Conservation (phyloP, 2,329 filamentous ascomycete genomes). For the Fusarium austroafricanum region DNA sequence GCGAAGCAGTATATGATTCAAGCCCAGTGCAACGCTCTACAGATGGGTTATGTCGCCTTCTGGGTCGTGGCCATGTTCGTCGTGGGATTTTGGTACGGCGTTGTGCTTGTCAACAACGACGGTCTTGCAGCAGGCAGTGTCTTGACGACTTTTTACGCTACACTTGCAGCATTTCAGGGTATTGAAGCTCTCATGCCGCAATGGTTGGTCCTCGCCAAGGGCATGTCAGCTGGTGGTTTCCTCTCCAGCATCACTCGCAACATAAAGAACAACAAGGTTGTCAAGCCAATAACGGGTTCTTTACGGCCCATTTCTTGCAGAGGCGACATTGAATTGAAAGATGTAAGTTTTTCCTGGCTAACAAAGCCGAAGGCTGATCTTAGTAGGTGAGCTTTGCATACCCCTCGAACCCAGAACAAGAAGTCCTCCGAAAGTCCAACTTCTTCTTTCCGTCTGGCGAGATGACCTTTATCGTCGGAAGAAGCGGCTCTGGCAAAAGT, state of each 20-base stretch:
- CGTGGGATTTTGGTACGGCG: conserved; percentile 90
- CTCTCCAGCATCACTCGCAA: conserved; percentile 62
- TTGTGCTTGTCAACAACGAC: conserved; percentile 70
- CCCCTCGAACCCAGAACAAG: conserved; percentile 72
- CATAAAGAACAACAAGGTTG: neutral
- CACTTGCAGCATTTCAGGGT: conserved; percentile 79
- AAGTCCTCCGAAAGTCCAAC: conserved; percentile 69
- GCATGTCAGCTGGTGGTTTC: conserved; percentile 76
- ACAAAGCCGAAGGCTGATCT: neutral
- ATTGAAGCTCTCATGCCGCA: conserved; percentile 81
- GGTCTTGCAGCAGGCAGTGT: conserved; percentile 74
- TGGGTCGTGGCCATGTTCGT: conserved; percentile 85
- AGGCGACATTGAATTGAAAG: conserved; percentile 66
- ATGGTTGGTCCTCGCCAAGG: conserved; percentile 81
- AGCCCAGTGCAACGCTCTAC: conserved; percentile 74
- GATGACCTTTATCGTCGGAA: conserved; percentile 84
- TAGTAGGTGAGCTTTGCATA: conserved; percentile 83
- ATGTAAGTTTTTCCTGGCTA: neutral
- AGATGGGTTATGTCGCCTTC: conserved; percentile 79
- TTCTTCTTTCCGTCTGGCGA: conserved; percentile 79
- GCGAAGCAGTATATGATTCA: conserved; percentile 74
- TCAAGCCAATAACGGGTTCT: conserved; percentile 7
- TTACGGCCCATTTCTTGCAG: conserved; percentile 59
- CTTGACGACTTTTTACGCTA: conserved; percentile 87
- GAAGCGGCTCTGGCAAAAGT: conserved; percentile 92